Conservation (phyloP, 208 protist genomes). For the Trichomonas gallinae region DNA sequence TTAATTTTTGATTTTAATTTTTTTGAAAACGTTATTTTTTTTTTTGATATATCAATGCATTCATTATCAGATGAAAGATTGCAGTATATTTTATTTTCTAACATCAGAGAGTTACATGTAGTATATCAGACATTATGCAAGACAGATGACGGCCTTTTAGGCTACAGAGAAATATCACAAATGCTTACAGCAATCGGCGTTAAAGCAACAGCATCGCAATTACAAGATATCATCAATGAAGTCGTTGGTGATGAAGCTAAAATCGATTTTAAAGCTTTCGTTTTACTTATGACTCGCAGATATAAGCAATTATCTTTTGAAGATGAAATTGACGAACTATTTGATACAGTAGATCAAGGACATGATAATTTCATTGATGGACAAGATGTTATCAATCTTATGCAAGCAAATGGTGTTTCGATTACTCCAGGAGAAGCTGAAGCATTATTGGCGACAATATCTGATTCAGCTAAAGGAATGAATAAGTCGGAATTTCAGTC, state of each 20-base stretch:
- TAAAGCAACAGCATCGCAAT: background rate
- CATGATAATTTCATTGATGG: background rate
- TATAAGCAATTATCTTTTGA: background rate
- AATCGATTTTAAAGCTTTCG: conserved; percentile 18
- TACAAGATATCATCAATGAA: background rate
- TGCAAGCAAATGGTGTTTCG: background rate
- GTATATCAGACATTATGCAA: background rate
- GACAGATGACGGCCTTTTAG: background rate
- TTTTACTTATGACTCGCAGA: conserved; percentile 5
- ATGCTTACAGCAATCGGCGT: background rate
- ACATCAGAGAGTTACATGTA: background rate
- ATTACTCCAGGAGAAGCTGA: background rate
- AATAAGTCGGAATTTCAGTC: background rate
- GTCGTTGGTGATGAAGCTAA: conserved; percentile 14
- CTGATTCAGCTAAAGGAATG: background rate
- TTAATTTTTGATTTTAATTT: too few relatives aligned
- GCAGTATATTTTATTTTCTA: background rate
- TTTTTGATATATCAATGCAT: background rate
- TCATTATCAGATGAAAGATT: background rate
- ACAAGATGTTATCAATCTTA: background rate
- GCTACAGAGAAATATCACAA: background rate
- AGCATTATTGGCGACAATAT: background rate
- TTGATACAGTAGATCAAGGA: background rate
- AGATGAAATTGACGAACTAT: background rate
- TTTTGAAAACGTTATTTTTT: background rate